Conservation (phyloP, 371 early-diverging fungal genomes). For the Lichtheimia ornata region DNA sequence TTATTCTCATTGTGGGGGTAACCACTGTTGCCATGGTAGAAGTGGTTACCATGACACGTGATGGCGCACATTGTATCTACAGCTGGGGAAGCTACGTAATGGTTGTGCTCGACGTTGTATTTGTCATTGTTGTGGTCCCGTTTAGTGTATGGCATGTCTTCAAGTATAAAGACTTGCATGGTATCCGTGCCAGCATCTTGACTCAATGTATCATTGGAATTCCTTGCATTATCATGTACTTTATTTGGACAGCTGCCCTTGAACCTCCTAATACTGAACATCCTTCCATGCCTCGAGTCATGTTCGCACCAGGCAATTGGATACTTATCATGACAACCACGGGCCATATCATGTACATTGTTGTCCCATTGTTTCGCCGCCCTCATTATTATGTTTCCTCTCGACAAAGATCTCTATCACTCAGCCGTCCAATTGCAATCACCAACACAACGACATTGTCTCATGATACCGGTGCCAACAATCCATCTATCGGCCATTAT, state of each 20-base stretch:
- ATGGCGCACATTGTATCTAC: constrained; percentile 12
- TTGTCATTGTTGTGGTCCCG: constrained; percentile 27
- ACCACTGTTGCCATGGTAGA: constrained; percentile 18
- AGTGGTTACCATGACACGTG: neutral
- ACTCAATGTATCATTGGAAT: constrained; percentile 18
- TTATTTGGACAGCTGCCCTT: constrained; percentile 17
- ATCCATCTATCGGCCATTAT: too few species aligned
- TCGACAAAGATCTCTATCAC: too few species aligned
- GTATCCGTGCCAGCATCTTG: constrained; percentile 33
- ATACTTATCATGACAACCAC: constrained; percentile 5
- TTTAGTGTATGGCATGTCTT: constrained; percentile 24
- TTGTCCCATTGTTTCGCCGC: neutral
- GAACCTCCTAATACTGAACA: neutral
- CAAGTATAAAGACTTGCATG: constrained; percentile 29
- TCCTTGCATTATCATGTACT: constrained; percentile 30
- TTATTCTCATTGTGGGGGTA: constrained; percentile 12
- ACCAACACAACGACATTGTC: too few species aligned
- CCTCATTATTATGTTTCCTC: too few species aligned
- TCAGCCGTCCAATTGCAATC: too few species aligned
- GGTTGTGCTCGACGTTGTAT: constrained; percentile 6
- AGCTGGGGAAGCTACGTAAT: constrained; percentile 19
- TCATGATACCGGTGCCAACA: too few species aligned
- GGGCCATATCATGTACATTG: neutral
- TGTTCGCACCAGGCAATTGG: constrained; percentile 12
- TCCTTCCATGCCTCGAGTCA: neutral